Evolutionary conservation across 2,329 filamentous ascomycete genomes (phyloP).

Genomic region (Tolypocladium endophyticum): DNA sequence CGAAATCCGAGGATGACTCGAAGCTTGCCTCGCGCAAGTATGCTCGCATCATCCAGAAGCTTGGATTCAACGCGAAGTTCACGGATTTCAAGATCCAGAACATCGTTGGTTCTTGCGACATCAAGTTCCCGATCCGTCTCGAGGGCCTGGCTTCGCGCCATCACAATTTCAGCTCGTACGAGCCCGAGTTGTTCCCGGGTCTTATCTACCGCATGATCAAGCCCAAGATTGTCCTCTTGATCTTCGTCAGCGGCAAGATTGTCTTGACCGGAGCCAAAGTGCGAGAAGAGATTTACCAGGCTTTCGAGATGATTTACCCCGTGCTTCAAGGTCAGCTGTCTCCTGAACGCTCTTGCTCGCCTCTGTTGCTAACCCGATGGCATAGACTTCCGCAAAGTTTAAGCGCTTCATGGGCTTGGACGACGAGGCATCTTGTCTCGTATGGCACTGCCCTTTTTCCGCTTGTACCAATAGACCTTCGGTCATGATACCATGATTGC

Average conservation of each 20-base stretch:
- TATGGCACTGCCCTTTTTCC: conserved; percentile 11
- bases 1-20: conserved; percentile 95
- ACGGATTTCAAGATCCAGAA: conserved; percentile 99
- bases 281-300: conserved; percentile 94
- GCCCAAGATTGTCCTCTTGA: conserved; percentile 94
- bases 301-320: conserved; percentile 95
- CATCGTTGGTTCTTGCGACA: conserved; percentile 96
- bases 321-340: conserved; percentile 66
- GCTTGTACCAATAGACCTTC: conserved; percentile 31
- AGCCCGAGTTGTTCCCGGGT: conserved; percentile 96
- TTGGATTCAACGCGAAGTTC: conserved; percentile 98
- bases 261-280: conserved; percentile 96
- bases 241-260: conserved; percentile 97
- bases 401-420: conserved; percentile 12
- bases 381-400: conserved; percentile 49
- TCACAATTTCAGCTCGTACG: conserved; percentile 99
- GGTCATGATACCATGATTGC: conserved; percentile 38
- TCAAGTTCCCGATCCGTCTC: conserved; percentile 97
- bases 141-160: conserved; percentile 93
- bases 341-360: neutral
- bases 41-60: conserved; percentile 98
- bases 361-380: conserved; percentile 1
- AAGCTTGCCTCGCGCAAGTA: conserved; percentile 97
- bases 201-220: conserved; percentile 99
- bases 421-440: conserved; percentile 5